Conservation (phyloP, 768 basidiomycete genomes). For the Termitomyces sp. region DNA sequence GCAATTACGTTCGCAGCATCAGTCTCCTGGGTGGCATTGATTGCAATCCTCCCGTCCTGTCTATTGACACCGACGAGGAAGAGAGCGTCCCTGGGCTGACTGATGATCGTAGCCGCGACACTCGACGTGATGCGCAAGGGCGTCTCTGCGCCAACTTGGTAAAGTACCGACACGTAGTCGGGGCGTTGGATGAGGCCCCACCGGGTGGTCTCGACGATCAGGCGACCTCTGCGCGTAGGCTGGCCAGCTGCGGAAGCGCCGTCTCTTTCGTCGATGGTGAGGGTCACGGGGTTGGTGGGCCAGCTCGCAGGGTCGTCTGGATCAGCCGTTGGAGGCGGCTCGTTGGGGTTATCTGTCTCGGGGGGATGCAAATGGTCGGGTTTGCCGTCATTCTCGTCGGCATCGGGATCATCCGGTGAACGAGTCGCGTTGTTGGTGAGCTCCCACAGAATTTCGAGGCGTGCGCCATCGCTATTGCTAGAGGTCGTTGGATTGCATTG, state of each 20-base stretch:
- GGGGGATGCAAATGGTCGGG: background rate
- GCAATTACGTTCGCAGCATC: background rate
- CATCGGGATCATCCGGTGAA: background rate
- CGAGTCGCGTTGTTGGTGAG: background rate
- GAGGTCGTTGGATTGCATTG: background rate
- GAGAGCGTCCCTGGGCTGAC: background rate
- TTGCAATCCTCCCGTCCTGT: background rate
- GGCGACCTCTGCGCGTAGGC: background rate
- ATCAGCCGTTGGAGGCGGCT: background rate
- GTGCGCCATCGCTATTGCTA: slow-evolving; percentile 1
- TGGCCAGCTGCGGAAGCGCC: background rate
- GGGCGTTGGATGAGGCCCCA: no score
- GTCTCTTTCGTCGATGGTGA: background rate
- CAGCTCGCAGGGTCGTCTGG: no score
- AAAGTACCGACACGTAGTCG: no score
- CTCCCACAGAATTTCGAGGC: slow-evolving; percentile 5
- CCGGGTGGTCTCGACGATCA: background rate
- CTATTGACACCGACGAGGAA: background rate
- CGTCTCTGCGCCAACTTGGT: background rate
- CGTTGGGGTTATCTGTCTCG: background rate
- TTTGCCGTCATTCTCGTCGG: background rate
- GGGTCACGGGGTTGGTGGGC: background rate
- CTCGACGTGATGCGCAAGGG: background rate
- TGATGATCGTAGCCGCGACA: background rate
- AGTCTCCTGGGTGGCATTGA: background rate